These are phyloP conservation scores for Septoria linicola DNA, from an alignment of 2,329 filamentous ascomycete genomes.

Conservation along the genomic window DNA sequence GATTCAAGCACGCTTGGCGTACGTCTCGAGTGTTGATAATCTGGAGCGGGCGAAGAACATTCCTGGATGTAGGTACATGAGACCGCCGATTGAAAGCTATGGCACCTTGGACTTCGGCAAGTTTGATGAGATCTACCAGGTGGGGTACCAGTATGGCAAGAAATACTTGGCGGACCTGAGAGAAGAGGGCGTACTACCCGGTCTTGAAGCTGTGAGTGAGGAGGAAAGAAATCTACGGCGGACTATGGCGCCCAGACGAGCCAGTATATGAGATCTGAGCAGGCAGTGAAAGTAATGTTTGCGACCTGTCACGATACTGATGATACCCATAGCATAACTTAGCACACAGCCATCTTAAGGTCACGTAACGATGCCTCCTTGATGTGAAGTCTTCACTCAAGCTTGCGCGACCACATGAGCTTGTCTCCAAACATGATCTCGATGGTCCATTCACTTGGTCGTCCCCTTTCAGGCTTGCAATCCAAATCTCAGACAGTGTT, in stretches of 20 bases:
- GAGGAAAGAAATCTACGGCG: constrained; percentile 52
- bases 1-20: constrained; percentile 91
- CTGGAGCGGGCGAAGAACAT: constrained; percentile 89
- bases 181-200: constrained; percentile 71
- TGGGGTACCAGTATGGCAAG: constrained; percentile 84
- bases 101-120: constrained; percentile 95
- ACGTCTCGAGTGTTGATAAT: constrained; percentile 92
- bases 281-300: not conserved
- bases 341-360: too few species aligned
- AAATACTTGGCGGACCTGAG: constrained; percentile 74
- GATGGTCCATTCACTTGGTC: too few species aligned
- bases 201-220: constrained; percentile 50
- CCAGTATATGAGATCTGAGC: constrained; percentile 42
- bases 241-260: constrained; percentile 53
- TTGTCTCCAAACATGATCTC: too few species aligned
- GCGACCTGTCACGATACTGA: not conserved
- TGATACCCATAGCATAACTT: constrained; percentile 5
- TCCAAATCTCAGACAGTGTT: too few species aligned
- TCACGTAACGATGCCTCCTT: too few species aligned
- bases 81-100: constrained; percentile 88
- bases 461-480: too few species aligned
- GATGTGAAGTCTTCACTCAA: too few species aligned
- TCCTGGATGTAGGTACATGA: constrained; percentile 92
- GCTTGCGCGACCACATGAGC: too few species aligned
- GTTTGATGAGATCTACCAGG: constrained; percentile 92